A percentile compares a stretch with the other conserved stretches of the same genome.
Evolutionary conservation across 2,329 filamentous ascomycete species (phyloP).

Genomic region (Onygenales sp.): DNA sequence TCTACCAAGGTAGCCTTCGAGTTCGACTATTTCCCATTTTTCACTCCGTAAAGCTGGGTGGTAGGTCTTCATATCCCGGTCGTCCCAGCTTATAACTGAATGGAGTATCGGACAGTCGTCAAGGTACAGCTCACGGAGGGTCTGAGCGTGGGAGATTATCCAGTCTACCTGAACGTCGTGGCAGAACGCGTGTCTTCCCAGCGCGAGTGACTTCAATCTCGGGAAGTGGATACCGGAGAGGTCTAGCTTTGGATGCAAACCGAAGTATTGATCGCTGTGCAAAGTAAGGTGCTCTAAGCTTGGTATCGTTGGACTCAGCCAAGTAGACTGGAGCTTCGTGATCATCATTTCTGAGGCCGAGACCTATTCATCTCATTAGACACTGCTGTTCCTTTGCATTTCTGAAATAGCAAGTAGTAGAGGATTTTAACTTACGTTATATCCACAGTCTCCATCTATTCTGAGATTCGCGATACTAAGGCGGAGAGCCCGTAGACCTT

Average conservation of each 20-base stretch:
- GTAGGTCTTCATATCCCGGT: neutral
- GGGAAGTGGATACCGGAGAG: constrained; percentile 27
- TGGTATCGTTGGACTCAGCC: neutral
- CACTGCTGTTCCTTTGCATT: too few relatives aligned
- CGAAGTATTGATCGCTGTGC: constrained; percentile 28
- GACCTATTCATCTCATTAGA: too few relatives aligned
- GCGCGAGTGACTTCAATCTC: constrained; percentile 27
- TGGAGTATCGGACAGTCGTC: constrained; percentile 34
- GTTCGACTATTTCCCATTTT: neutral
- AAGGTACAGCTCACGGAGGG: constrained; percentile 33
- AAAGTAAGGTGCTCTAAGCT: constrained; percentile 31
- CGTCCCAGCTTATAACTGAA: constrained; percentile 4
- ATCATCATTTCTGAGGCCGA: too few relatives aligned
- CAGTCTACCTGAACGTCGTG: constrained; percentile 41
- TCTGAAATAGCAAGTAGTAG: too few relatives aligned
- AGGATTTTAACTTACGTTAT: too few relatives aligned
- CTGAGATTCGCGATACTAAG: too few relatives aligned
- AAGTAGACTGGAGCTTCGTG: neutral
- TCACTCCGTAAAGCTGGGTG: too few relatives aligned
- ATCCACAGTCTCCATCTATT: too few relatives aligned
- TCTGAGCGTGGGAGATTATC: constrained; percentile 31
- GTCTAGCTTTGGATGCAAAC: constrained; percentile 32
- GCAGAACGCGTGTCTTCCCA: constrained; percentile 35
- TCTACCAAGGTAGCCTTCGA: neutral
- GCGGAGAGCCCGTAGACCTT: too few relatives aligned